Evolutionary conservation across 257 asterid genomes (phyloP), one percentile per base, ranked within the genome.

Genomic region (Eucommia ulmoides): DNA sequence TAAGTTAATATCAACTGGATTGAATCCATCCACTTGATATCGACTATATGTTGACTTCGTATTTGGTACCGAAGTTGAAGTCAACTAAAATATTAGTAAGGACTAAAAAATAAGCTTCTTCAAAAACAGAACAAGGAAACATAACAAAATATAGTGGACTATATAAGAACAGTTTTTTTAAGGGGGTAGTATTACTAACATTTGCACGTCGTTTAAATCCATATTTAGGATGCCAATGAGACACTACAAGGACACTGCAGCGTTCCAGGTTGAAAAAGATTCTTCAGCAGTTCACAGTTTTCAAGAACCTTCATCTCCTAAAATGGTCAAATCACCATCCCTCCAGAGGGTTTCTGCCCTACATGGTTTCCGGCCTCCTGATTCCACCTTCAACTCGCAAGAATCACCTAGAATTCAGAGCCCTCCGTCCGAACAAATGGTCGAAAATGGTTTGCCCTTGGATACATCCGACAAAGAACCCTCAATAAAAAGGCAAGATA

Each of bases 241-340:
- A 16, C 3, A 42, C 48, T n/a, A 42, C 48, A 42, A 42, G 20
- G 48, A 42, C 20, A 42, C 48, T 29, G 38, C 38, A 9, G 15
- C 48, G n/a, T 42, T 2, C 20, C 48, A 42, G 3, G 15, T 16
- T 42, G 48, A 42, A 42, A 42, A 42, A 6, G 48, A 42, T 42
- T 42, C 48, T 6, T 42, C 48, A 42, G 8, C 48, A 42, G 20
- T 19, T 3, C 8, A 42, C 20, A 16, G 15, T 21, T 42, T 42
- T 21, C 48, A 42, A 42, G 48, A 42, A 42, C 48, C 48, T 16
- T 16, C 19, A 16, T 42, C 19, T 42, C 48, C 3, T 42, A 42
- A 42, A 16, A 42, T 42, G 48, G 48, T 42, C 6, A 42, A 42
- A 42, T 42, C 48, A 42, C 48, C 48, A 16, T 15, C 48, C 15